Conservation (phyloP, 805 yeast genomes). For the Saturnispora dispora region DNA sequence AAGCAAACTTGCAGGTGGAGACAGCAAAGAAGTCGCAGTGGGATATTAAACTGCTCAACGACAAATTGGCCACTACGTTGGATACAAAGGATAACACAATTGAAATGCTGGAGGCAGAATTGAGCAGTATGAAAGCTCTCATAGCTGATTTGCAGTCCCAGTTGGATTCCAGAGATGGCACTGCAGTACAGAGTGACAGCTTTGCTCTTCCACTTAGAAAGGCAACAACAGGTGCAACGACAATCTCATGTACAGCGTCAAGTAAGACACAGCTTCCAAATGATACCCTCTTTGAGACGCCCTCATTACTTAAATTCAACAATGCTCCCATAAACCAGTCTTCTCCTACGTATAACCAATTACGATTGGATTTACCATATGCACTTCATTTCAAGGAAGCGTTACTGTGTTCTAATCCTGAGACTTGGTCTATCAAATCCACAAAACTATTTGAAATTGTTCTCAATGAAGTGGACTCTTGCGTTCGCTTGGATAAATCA, state of each 20-base stretch:
- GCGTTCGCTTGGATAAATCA: slow-evolving; percentile 53
- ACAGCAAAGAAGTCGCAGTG: slow-evolving; percentile 64
- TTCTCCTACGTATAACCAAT: slow-evolving; percentile 25
- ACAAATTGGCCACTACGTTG: slow-evolving; percentile 42
- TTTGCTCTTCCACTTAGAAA: not conserved
- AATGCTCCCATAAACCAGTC: slow-evolving; percentile 16
- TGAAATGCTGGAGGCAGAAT: slow-evolving; percentile 55
- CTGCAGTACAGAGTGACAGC: not conserved
- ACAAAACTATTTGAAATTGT: slow-evolving; percentile 55
- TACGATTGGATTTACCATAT: slow-evolving; percentile 36
- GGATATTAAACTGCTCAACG: slow-evolving; percentile 49
- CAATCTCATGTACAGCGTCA: not conserved
- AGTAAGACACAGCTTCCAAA: not conserved
- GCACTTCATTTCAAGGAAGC: slow-evolving; percentile 39
- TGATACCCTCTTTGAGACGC: slow-evolving; percentile 15
- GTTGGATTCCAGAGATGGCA: not conserved
- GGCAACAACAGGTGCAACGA: slow-evolving; percentile 12
- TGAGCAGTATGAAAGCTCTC: slow-evolving; percentile 53
- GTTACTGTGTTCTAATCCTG: slow-evolving; percentile 15
- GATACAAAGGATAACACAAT: slow-evolving; percentile 63
- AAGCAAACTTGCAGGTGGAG: slow-evolving; percentile 79
- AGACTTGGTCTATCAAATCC: slow-evolving; percentile 32
- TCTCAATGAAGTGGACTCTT: slow-evolving; percentile 72
- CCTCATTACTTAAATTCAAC: slow-evolving; percentile 18
- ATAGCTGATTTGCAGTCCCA: slow-evolving; percentile 32